Evolutionary conservation across 2,329 filamentous ascomycete genomes (phyloP), one percentile per base, ranked within the genome.

Genomic region (Colletotrichum scovillei): DNA sequence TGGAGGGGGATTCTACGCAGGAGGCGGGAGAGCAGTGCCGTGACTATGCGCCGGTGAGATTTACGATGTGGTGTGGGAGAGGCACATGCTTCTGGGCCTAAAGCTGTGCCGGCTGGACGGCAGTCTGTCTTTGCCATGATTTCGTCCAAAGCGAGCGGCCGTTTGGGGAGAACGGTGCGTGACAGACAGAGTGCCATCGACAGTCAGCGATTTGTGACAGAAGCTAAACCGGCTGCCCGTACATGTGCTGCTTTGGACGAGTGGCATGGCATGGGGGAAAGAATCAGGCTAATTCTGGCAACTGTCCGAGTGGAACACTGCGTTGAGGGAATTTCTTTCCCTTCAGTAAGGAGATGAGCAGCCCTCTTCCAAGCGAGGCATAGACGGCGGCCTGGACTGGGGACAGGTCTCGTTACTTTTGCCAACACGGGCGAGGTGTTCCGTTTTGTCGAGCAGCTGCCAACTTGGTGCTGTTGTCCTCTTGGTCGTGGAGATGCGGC

Each of bases 251-350:
- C 32, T 35, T 35, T 35, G 42, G 16, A 49, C 16, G 19, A 53
- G 71, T 66, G 14, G 12, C 14, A 16, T 42, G 38, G 71, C 71
- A 70, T 57, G 67, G 56, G 38, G 67, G 49, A 19, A 19, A 52
- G 62, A 52, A 71, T 63, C 71, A 71, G 66, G 67, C 66, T 74
- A 64, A 67, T 69, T 69, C 56, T 69, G 73, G 65, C 68, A 69
- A 62, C 57, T 28, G 46, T 63, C 65, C 62, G 73, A 63, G 65
- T 71, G 71, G 71, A 58, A 58, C 63, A 70, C 7, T 70, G 63
- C 35, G 55, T 72, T 49, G 73, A 75, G 73, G 73, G 71, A 74
- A 75, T 75, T 75, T 42, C 9, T 19, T 74, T 30, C 67, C 63
- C 19, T n/a, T 26, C 53, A 42, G 24, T 16, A 32, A 68, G 26